Evolutionary conservation across 495 filamentous ascomycete species (phyloP), one percentile per base, ranked within the genome.

Genomic region (Hypomontagnella monticulosa): DNA sequence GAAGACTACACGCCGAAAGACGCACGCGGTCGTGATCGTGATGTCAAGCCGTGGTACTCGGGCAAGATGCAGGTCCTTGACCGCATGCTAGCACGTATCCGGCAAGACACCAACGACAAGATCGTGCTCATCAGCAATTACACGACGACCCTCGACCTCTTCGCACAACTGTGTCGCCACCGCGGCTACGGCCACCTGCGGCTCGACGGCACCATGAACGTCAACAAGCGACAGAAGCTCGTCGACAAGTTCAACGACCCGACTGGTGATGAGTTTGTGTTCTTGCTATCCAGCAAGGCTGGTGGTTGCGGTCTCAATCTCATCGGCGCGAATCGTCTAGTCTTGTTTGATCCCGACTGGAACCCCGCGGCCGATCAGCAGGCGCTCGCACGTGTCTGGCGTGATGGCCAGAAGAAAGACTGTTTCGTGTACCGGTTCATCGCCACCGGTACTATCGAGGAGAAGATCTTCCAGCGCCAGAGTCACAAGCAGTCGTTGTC

Each of bases 401-500:
- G 96, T 78, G 96, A 98, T 67, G 96, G 96, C 0, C 96, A 99
- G 73, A 97, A 97, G 83, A 99, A 99, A 71, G 93, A 98, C 73
- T 98, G 96, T 67, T 98, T 99, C 69, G 95, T 99, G 19, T 99
- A 99, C 79, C 91, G 96, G 30, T 98, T 99, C 80, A 98, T 99
- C 66, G 90, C 93, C 0, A 97, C 96, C 0, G 95, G 96, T 1
- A 96, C 95, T 0, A 99, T 99, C 71, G 95, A 99, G 72, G 95
- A 99, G 77, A 99, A 99, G 81, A 97, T 99, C 72, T 99, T 99
- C 83, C 96, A 98, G 77, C 87, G 95, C 5, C 95, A 99, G 73
- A 95, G 91, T 3, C 95, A 99, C 82, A 99, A 99, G 76, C 96
- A 98, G 76, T 94, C 92, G 0, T 83, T 99, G 4, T 97, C 92